These are phyloP conservation scores for Phaffomyces antillensis DNA, from an alignment of 805 yeast species.

Conservation along the genomic window DNA sequence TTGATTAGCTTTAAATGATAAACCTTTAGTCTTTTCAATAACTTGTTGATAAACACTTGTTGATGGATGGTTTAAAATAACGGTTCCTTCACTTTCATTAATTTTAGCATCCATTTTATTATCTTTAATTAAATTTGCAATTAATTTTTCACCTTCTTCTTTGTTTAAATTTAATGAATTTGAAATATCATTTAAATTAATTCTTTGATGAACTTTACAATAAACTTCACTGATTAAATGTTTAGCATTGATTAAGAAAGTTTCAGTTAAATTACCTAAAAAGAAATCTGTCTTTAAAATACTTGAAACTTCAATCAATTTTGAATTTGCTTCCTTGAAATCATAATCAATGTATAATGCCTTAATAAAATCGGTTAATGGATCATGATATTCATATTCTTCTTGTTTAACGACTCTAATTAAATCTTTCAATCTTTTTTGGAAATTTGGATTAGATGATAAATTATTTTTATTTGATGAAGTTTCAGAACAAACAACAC, in stretches of 20 bases:
- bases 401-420: conserved; percentile 54
- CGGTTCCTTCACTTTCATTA: conserved; percentile 43
- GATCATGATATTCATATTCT: conserved; percentile 57
- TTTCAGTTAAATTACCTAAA: conserved; percentile 34
- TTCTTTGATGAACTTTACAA: conserved; percentile 44
- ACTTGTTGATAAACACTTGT: conserved; percentile 60
- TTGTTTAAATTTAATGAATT: conserved; percentile 34
- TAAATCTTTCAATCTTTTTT: conserved; percentile 51
- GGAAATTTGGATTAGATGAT: conserved; percentile 29
- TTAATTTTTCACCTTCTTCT: conserved; percentile 46
- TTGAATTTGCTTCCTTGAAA: conserved; percentile 43
- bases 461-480: conserved; percentile 19
- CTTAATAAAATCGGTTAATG: conserved; percentile 50
- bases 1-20: conserved; percentile 54
- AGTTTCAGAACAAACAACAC: conserved; percentile 38
- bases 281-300: conserved; percentile 52
- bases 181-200: conserved; percentile 40
- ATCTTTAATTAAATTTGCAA: conserved; percentile 42
- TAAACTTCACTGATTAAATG: conserved; percentile 46
- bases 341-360: conserved; percentile 53
- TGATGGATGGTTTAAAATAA: conserved; percentile 46
- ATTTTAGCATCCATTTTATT: conserved; percentile 47
- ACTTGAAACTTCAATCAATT: conserved; percentile 40
- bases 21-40: conserved; percentile 59
- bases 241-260: conserved; percentile 40